A percentile compares a stretch with the other conserved stretches of the same genome.
Evolutionary conservation across 495 filamentous ascomycete genomes (phyloP).

Genomic region (Penicillium nucicola): DNA sequence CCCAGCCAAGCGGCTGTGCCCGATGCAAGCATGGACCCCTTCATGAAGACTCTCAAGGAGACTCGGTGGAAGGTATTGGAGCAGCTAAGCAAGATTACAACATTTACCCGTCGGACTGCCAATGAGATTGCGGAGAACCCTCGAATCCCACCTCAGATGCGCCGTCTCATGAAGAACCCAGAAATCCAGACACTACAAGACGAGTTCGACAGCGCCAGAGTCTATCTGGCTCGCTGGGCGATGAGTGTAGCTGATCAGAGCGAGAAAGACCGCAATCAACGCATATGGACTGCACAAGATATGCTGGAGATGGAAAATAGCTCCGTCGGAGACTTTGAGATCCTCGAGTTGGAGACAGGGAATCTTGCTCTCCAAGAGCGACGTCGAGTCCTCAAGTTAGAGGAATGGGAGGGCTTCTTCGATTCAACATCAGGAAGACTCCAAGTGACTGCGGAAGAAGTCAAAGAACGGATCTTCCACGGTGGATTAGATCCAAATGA

Average conservation of each 20-base stretch:
- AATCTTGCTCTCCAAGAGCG: constrained; percentile 66
- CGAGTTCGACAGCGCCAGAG: constrained; percentile 91
- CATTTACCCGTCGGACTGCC: constrained; percentile 86
- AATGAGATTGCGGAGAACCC: constrained; percentile 89
- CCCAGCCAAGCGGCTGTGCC: constrained; percentile 34
- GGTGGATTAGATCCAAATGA: constrained; percentile 87
- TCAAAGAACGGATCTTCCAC: constrained; percentile 95
- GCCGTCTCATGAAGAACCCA: constrained; percentile 81
- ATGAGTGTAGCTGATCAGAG: constrained; percentile 98
- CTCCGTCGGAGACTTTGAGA: constrained; percentile 91
- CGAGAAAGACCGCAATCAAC: constrained; percentile 74
- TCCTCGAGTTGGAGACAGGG: constrained; percentile 77
- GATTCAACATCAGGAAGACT: constrained; percentile 69
- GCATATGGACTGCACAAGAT: constrained; percentile 92
- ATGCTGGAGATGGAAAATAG: constrained; percentile 92
- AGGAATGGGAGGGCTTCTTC: constrained; percentile 89
- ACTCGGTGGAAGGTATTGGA: constrained; percentile 94
- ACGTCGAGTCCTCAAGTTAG: constrained; percentile 70
- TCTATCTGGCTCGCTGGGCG: constrained; percentile 94
- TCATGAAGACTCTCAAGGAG: constrained; percentile 93
- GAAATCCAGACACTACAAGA: constrained; percentile 94
- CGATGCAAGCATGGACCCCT: constrained; percentile 88
- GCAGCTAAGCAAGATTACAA: constrained; percentile 93
- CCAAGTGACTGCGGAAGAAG: constrained; percentile 78
- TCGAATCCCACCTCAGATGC: constrained; percentile 80